Base-by-base conservation (phyloP, 306 rosid species). In the Rosa persica region DNA sequence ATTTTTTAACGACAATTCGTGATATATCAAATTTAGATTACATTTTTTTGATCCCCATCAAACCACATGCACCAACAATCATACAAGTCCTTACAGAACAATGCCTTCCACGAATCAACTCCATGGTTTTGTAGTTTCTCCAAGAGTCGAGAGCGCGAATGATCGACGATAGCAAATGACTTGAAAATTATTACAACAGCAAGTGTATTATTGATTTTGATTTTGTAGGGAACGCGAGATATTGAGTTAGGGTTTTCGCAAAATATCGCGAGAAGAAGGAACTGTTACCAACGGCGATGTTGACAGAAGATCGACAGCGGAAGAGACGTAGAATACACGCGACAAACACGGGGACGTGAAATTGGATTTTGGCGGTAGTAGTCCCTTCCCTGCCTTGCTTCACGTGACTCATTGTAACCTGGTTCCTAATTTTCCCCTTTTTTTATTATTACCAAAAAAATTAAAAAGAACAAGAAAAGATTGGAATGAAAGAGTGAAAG, bases 261-360 rank as follows among this genome's bases (percentile, higher is more conserved):
- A 60, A 13, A 49, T 68, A 46, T 60, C 58, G 60, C 70, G 74
- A 74, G 62, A 55, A 23, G 22, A 20, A 54, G 51, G 6, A 25
- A 30, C 36, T 3, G 27, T 19, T 25, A 27, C 61, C 76, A 39
- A 75, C 9, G 76, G 52, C 27, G 23, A 13, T 36, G 23, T 3
- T 2, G 5, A 10, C 19, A 34, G 55, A 8, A 8, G 9, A 48
- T 34, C 5, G 13, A 52, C 25, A 23, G 27, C 25, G 36, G 6
- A 11, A 47, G 74, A 78, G 79, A 80, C 78, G 86, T 81, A 67
- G 54, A 82, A 34, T 42, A 54, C 90, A 76, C 88, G 90, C 90
- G 88, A 84, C 68, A 87, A 84, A 77, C 74, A 74, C 84, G 81
- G 77, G 79, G 76, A 67, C 73, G 69, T 74, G 38, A 74, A 39